Percentiles rank a stretch among this genome's conserved stretches.
Conservation (phyloP, 148 eudicot genomes). For the Rhododendron mucronatum region DNA sequence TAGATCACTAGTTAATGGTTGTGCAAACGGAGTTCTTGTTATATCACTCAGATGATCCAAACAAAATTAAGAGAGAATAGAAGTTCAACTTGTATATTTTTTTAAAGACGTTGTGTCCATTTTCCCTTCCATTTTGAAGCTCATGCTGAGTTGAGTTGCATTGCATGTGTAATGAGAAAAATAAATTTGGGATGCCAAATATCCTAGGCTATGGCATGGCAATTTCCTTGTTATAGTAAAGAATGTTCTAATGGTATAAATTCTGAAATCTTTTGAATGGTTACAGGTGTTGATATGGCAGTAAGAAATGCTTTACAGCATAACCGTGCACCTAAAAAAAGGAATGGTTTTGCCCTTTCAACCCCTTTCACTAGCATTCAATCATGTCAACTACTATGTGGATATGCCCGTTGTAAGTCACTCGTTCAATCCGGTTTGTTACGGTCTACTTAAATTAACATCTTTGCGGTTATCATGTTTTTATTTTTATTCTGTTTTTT, state of each 20-base stretch:
- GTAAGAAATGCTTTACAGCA: constrained; percentile 14
- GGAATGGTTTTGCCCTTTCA: constrained; percentile 65
- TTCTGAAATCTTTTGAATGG: neutral
- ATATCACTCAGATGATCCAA: neutral
- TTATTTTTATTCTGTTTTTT: neutral
- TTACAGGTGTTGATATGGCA: constrained; percentile 15
- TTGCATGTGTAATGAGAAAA: neutral
- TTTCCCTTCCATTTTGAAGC: neutral
- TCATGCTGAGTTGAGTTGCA: neutral
- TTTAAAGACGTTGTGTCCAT: neutral
- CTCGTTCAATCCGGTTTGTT: neutral
- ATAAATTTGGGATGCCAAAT: neutral
- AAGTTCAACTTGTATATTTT: neutral
- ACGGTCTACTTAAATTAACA: neutral
- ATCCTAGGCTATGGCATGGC: neutral
- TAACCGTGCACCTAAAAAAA: constrained; percentile 19
- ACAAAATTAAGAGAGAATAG: neutral
- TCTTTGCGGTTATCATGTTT: neutral
- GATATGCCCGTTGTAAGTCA: constrained; percentile 65
- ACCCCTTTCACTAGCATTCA: constrained; percentile 62
- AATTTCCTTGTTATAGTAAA: neutral
- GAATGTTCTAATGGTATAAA: neutral
- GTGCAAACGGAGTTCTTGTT: neutral
- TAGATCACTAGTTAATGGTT: neutral
- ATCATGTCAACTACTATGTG: constrained; percentile 57